phyloP scores from a whole-genome alignment of 345 rosid genomes.

The Cardamine chenopodiifolia region DNA sequence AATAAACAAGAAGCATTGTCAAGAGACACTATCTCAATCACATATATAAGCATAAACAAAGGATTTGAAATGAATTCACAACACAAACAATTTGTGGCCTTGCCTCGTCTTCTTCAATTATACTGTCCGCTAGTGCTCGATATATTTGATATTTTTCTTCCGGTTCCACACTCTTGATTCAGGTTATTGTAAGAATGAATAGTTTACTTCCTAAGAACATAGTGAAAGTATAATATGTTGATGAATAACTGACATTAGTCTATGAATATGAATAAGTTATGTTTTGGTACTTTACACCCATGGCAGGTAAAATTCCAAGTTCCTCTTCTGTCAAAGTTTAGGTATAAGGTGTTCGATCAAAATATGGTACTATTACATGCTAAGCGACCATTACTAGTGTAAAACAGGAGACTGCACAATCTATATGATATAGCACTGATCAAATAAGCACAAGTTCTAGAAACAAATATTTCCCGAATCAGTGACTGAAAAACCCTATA shows the following conservation, averaged over 20 bases:
- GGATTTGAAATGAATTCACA: neutral
- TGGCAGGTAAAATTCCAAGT: too few relatives aligned
- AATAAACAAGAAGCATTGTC: neutral
- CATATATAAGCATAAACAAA: neutral
- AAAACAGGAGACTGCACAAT: neutral
- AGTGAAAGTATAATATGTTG: neutral
- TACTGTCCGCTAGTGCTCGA: slow-evolving; percentile 72
- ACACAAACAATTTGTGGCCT: slow-evolving; percentile 7
- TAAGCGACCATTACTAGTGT: neutral
- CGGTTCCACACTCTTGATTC: slow-evolving; percentile 38
- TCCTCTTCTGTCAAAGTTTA: too few relatives aligned
- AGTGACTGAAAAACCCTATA: neutral
- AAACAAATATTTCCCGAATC: neutral
- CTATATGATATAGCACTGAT: neutral
- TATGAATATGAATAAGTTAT: neutral
- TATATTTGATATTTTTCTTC: slow-evolving; percentile 70
- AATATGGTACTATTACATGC: neutral
- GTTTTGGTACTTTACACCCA: neutral
- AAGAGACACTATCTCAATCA: neutral
- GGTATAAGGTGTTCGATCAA: too few relatives aligned
- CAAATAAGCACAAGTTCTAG: neutral
- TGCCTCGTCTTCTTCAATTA: slow-evolving; percentile 69
- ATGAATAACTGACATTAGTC: too few relatives aligned
- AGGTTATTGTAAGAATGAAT: slow-evolving; percentile 33
- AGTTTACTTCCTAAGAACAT: slow-evolving; percentile 14